A percentile compares a stretch with the other conserved stretches of the same genome.
These are phyloP conservation scores for Trametes cingulata DNA, from an alignment of 768 basidiomycete genomes.

Conservation along the genomic window DNA sequence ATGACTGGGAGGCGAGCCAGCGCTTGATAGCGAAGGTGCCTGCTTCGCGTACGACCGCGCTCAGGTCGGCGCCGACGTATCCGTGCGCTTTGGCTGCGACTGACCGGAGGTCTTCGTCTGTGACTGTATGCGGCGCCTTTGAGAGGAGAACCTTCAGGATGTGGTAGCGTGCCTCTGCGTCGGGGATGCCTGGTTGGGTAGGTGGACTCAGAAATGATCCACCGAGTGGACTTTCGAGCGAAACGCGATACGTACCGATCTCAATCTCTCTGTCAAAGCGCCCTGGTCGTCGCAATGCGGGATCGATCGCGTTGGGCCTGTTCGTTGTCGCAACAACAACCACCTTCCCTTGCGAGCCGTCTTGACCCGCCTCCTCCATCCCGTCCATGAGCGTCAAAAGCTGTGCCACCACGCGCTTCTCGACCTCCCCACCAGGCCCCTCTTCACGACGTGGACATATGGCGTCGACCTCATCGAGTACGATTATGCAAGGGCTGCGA, in stretches of 20 bases:
- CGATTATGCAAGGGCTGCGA: constrained; percentile 88
- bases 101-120: constrained; percentile 55
- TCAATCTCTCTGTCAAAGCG: constrained; percentile 95
- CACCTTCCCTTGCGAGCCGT: constrained; percentile 57
- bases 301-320: constrained; percentile 93
- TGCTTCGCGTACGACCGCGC: constrained; percentile 89
- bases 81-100: constrained; percentile 87
- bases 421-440: constrained; percentile 90
- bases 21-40: constrained; percentile 91
- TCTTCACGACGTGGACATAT: constrained; percentile 90
- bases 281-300: constrained; percentile 85
- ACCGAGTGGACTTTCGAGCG: background rate
- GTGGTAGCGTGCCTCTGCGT: constrained; percentile 77
- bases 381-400: constrained; percentile 95
- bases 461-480: constrained; percentile 96
- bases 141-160: constrained; percentile 85
- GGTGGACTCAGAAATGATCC: too few species aligned
- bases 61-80: constrained; percentile 95
- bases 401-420: constrained; percentile 94
- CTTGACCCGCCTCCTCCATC: constrained; percentile 52
- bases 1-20: constrained; percentile 46
- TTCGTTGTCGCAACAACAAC: constrained; percentile 97
- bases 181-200: constrained; percentile 70
- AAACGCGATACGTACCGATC: constrained; percentile 60
- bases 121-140: constrained; percentile 76